phyloP scores from a whole-genome alignment of 2,329 filamentous ascomycete genomes.

The Sporothrix pallida region DNA sequence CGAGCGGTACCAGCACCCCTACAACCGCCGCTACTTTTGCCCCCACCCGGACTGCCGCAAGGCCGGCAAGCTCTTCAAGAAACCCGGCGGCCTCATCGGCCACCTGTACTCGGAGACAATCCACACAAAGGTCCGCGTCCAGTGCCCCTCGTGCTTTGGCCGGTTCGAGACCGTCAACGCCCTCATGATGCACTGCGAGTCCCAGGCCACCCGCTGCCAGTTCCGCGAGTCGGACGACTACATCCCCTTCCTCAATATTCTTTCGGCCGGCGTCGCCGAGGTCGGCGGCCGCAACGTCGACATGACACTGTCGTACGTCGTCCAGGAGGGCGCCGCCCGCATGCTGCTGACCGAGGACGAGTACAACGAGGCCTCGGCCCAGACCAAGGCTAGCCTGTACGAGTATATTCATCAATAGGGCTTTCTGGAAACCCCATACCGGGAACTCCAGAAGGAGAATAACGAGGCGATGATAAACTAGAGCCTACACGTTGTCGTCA shows the following conservation, averaged over 20 bases:
- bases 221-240: constrained; percentile 52
- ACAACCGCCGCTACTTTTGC: constrained; percentile 57
- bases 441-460: no score
- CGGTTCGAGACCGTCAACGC: constrained; percentile 51
- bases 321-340: constrained; percentile 37
- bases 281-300: constrained; percentile 45
- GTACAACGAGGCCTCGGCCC: neutral
- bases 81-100: constrained; percentile 42
- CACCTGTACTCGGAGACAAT: constrained; percentile 53
- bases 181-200: constrained; percentile 57
- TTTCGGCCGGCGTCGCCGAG: constrained; percentile 50
- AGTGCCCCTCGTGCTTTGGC: constrained; percentile 54
- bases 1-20: constrained; percentile 52
- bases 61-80: constrained; percentile 48
- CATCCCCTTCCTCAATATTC: constrained; percentile 47
- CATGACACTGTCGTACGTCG: constrained; percentile 45
- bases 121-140: constrained; percentile 48
- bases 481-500: no score
- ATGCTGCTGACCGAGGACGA: constrained; percentile 30
- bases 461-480: no score
- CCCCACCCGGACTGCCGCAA: constrained; percentile 58
- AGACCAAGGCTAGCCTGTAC: no score
- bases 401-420: no score
- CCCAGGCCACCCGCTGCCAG: constrained; percentile 50
- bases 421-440: no score